Conservation (phyloP, 129 eudicot species). For the Lonicera japonica region DNA sequence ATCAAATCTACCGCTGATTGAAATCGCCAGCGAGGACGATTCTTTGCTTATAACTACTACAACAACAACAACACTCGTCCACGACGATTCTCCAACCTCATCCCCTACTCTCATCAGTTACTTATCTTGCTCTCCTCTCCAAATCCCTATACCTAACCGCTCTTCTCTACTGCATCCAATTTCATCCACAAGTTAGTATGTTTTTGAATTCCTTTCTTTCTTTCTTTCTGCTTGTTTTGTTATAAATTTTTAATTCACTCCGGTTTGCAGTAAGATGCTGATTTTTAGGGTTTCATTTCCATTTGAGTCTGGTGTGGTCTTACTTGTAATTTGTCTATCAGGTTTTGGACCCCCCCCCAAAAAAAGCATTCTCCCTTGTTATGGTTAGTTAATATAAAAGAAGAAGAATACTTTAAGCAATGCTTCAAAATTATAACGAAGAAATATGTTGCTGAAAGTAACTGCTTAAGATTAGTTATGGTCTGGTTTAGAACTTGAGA, state of each 20-base stretch:
- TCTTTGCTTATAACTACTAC: conserved; percentile 28
- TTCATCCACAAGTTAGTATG: conserved; percentile 22
- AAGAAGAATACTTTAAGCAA: neutral
- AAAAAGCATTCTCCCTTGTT: too few relatives aligned
- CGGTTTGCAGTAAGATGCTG: too few relatives aligned
- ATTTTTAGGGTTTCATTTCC: too few relatives aligned
- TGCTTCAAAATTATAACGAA: neutral
- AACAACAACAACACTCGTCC: conserved; percentile 10
- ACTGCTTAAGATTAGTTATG: neutral
- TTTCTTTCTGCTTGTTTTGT: neutral
- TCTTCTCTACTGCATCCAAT: too few relatives aligned
- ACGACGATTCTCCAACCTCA: conserved; percentile 9
- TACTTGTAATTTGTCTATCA: too few relatives aligned
- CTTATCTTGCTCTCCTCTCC: conserved; percentile 34
- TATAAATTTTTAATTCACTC: neutral
- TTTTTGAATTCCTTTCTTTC: neutral
- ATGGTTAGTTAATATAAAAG: too few relatives aligned
- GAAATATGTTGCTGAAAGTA: neutral
- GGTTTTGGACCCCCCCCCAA: too few relatives aligned
- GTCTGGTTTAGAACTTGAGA: neutral
- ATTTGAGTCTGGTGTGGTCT: too few relatives aligned
- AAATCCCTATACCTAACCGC: conserved; percentile 18
- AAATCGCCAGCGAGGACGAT: conserved; percentile 42
- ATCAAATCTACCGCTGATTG: conserved; percentile 38
- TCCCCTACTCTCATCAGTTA: conserved; percentile 7